Conservation (phyloP, 2,329 filamentous ascomycete genomes). For the Epichloe brachyelytri region DNA sequence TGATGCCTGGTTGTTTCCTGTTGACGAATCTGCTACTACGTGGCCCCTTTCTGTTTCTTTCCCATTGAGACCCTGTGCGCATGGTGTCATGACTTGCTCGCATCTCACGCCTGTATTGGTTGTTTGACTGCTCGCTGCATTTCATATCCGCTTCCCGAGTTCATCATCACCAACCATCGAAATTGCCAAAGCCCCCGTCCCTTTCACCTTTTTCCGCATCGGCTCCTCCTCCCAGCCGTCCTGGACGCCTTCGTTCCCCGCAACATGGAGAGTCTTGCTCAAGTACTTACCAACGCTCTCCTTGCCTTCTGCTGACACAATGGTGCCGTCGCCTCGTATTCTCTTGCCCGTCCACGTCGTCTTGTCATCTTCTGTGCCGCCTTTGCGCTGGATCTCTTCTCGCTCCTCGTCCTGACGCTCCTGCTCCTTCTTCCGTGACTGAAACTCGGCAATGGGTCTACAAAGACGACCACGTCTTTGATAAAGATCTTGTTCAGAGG, state of each 20-base stretch:
- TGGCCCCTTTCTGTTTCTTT: too few relatives aligned
- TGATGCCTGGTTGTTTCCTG: too few relatives aligned
- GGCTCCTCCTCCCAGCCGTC: constrained; percentile 52
- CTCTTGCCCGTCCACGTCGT: constrained; percentile 96
- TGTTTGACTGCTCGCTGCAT: neutral
- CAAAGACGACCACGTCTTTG: constrained; percentile 69
- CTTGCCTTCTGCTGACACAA: constrained; percentile 30
- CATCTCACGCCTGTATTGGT: neutral
- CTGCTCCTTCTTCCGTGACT: constrained; percentile 56
- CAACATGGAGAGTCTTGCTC: constrained; percentile 35
- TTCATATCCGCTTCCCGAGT: neutral
- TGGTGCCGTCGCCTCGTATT: constrained; percentile 54
- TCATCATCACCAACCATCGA: constrained; percentile 67
- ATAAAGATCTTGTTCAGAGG: constrained; percentile 72
- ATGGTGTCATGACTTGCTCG: too few relatives aligned
- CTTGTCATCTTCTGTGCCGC: constrained; percentile 74
- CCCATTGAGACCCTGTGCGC: too few relatives aligned
- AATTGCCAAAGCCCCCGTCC: constrained; percentile 75
- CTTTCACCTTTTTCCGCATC: constrained; percentile 66
- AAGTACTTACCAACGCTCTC: constrained; percentile 69
- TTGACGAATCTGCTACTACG: too few relatives aligned
- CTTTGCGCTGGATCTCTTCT: constrained; percentile 48
- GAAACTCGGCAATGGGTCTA: constrained; percentile 90
- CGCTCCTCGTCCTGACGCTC: constrained; percentile 45
- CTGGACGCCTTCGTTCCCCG: constrained; percentile 40